Conservation (phyloP, 2,329 filamentous ascomycete genomes). For the Aspergillus novofumigatus region DNA sequence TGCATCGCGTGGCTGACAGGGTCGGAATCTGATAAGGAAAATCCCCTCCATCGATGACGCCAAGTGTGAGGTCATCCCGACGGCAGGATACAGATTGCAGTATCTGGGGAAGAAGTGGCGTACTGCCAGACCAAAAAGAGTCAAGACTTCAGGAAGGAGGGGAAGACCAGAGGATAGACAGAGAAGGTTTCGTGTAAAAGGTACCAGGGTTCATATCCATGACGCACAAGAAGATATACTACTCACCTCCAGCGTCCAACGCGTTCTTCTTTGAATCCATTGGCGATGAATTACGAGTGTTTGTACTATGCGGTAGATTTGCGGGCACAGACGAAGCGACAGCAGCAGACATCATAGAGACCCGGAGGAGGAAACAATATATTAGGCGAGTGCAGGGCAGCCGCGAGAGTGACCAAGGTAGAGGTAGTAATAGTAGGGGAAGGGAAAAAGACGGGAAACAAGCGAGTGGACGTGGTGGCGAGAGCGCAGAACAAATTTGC, state of each 20-base stretch:
- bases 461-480: conserved; percentile 9
- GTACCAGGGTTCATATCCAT: conserved; percentile 1
- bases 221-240: conserved; percentile 5
- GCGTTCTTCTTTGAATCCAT: conserved; percentile 42
- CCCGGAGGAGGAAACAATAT: conserved; percentile 10
- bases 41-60: conserved; percentile 30
- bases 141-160: conserved; percentile 9
- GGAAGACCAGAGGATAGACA: conserved; percentile 8
- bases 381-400: conserved; percentile 14
- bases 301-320: conserved; percentile 23
- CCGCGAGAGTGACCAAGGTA: conserved; percentile 14
- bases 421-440: conserved; percentile 1
- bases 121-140: conserved; percentile 28
- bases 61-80: conserved; percentile 36
- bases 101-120: conserved; percentile 26
- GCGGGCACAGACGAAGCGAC: conserved; percentile 36
- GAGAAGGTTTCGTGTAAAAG: conserved; percentile 1
- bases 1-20: conserved; percentile 14
- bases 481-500: conserved; percentile 18
- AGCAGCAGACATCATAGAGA: conserved; percentile 37
- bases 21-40: conserved; percentile 16
- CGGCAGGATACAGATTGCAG: conserved; percentile 24
- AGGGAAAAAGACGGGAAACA: conserved; percentile 10
- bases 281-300: conserved; percentile 34
- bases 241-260: conserved; percentile 40